Conservation (phyloP, 108 stramenopile species). For the Pseudonitzschia multiseries region DNA sequence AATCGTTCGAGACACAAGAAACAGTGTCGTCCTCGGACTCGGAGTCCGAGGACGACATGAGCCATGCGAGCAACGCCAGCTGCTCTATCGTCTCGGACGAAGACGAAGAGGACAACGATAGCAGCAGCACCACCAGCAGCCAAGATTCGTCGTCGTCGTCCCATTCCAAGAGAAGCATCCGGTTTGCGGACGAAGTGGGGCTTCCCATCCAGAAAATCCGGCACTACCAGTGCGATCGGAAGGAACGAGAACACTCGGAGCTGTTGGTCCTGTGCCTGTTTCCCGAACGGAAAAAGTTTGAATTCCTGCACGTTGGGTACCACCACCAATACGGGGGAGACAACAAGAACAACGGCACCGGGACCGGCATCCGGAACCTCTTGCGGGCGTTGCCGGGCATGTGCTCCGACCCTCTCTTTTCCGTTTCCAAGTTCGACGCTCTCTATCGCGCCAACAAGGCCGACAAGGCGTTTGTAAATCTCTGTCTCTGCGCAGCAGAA, state of each 20-base stretch:
- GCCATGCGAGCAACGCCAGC: no score
- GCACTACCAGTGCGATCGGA: background rate
- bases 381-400: background rate
- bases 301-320: constrained; percentile 24
- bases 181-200: constrained; percentile 36
- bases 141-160: background rate
- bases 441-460: background rate
- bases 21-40: background rate
- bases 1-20: background rate
- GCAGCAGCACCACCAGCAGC: no score
- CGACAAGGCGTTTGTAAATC: background rate
- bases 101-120: no score
- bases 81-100: no score
- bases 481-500: background rate
- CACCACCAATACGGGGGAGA: background rate
- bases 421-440: background rate
- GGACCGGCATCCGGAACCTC: background rate
- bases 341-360: background rate
- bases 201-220: constrained; percentile 16
- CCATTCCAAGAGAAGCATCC: background rate
- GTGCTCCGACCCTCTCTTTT: background rate
- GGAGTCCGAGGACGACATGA: background rate
- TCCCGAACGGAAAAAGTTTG: constrained; percentile 27
- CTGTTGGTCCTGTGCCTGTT: constrained; percentile 24
- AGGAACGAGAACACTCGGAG: background rate